These are phyloP conservation scores for Diaporthe sp. DNA, from an alignment of 2,329 filamentous ascomycete species.

Conservation along the genomic window DNA sequence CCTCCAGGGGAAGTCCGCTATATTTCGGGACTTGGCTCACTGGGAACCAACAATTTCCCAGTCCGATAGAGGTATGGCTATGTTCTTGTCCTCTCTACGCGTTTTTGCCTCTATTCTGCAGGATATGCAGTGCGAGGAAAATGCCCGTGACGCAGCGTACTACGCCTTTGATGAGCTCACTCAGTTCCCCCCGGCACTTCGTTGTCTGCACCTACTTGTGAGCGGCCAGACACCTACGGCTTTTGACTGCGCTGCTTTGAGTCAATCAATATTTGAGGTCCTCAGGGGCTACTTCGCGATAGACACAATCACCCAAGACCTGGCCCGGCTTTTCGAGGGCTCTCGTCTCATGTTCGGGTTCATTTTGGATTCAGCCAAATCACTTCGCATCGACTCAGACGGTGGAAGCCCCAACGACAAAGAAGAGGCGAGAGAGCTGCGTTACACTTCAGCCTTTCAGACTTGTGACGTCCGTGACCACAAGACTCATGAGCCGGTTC, in stretches of 20 bases:
- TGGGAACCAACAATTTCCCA: constrained; percentile 5
- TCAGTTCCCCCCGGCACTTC: constrained; percentile 12
- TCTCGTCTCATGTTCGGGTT: constrained; percentile 12
- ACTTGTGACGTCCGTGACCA: constrained; percentile 2
- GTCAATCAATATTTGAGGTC: not conserved
- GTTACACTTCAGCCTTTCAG: not conserved
- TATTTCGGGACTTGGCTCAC: constrained; percentile 8
- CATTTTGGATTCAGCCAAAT: constrained; percentile 16
- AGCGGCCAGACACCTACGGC: not conserved
- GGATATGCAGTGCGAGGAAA: not conserved
- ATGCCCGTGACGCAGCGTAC: not conserved
- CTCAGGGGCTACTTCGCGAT: not conserved
- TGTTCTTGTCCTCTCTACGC: constrained; percentile 13
- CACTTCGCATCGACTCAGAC: not conserved
- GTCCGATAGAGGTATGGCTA: constrained; percentile 21
- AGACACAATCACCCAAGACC: not conserved
- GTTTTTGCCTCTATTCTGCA: constrained; percentile 12
- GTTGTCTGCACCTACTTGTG: constrained; percentile 12
- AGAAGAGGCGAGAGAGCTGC: not conserved
- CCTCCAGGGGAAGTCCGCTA: constrained; percentile 6
- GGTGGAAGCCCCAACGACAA: not conserved
- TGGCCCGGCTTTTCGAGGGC: not conserved
- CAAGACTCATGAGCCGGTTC: constrained; percentile 6
- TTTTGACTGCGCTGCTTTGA: constrained; percentile 14
- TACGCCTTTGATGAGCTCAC: constrained; percentile 4